Conservation (phyloP, 2,329 filamentous ascomycete species). For the Chrysoporthe puriensis region DNA sequence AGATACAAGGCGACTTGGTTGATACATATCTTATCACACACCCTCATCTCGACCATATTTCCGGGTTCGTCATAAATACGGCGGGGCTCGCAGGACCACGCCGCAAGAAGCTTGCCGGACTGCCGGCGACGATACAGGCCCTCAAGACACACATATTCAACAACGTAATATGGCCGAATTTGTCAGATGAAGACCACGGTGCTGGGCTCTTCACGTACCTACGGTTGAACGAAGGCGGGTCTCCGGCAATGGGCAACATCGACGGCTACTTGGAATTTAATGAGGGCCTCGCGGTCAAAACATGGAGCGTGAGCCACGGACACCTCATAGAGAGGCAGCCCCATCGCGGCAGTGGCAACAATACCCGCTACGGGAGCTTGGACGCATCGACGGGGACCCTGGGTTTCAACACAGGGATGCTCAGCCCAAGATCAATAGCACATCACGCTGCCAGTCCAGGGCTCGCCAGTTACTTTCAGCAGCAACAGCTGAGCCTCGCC, state of each 20-base stretch:
- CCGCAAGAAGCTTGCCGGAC: constrained; percentile 83
- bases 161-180: constrained; percentile 95
- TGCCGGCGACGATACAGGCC: constrained; percentile 87
- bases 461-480: constrained; percentile 31
- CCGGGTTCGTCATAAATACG: constrained; percentile 91
- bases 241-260: constrained; percentile 79
- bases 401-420: constrained; percentile 29
- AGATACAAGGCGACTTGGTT: constrained; percentile 78
- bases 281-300: constrained; percentile 86
- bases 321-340: constrained; percentile 76
- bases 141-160: constrained; percentile 97
- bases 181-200: constrained; percentile 94
- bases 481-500: constrained; percentile 30
- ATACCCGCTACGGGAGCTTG: constrained; percentile 53
- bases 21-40: constrained; percentile 93
- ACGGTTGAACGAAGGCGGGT: constrained; percentile 85
- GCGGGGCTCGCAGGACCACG: constrained; percentile 79
- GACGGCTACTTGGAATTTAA: constrained; percentile 85
- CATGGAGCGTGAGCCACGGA: constrained; percentile 87
- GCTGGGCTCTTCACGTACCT: constrained; percentile 91
- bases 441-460: constrained; percentile 34
- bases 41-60: constrained; percentile 94
- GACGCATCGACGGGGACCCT: constrained; percentile 44
- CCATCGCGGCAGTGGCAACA: constrained; percentile 65
- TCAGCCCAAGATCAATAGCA: constrained; percentile 35